Conservation (phyloP, 768 basidiomycete genomes). For the Xerocomus brunneocitrinus region DNA sequence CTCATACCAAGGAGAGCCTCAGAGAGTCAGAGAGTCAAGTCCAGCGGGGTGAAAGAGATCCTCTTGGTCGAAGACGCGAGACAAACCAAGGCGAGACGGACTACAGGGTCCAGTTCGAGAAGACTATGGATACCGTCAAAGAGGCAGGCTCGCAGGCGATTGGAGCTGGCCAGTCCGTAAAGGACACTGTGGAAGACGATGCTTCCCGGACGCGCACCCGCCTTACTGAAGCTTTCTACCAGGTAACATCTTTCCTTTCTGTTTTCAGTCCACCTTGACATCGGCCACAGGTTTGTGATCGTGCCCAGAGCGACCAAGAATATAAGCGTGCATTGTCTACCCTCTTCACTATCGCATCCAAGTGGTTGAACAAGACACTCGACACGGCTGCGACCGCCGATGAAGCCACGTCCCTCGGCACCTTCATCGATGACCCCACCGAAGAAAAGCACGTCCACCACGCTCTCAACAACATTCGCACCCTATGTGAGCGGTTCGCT, state of each 20-base stretch:
- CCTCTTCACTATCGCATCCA: slow-evolving; percentile 51
- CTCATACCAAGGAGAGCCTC: slow-evolving; percentile 46
- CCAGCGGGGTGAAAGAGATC: slow-evolving; percentile 55
- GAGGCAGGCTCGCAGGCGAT: slow-evolving; percentile 53
- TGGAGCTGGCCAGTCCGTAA: slow-evolving; percentile 44
- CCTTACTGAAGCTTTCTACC: slow-evolving; percentile 48
- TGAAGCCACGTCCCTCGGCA: slow-evolving; percentile 42
- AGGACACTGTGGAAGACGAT: slow-evolving; percentile 40
- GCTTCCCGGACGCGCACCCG: slow-evolving; percentile 39
- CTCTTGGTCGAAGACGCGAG: slow-evolving; percentile 50
- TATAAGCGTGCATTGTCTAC: slow-evolving; percentile 57
- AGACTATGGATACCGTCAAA: slow-evolving; percentile 63
- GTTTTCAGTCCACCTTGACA: neutral
- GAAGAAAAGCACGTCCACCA: slow-evolving; percentile 56
- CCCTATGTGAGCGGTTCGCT: slow-evolving; percentile 52
- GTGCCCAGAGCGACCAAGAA: slow-evolving; percentile 55
- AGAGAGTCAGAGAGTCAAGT: slow-evolving; percentile 55
- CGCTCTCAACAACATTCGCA: slow-evolving; percentile 40
- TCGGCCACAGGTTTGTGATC: slow-evolving; percentile 51
- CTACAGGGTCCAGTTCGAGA: slow-evolving; percentile 53
- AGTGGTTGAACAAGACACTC: slow-evolving; percentile 51
- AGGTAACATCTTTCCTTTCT: slow-evolving; percentile 30
- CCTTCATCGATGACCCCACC: slow-evolving; percentile 58
- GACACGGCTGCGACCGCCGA: slow-evolving; percentile 46
- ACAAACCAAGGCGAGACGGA: slow-evolving; percentile 39